Evolutionary conservation across 2,329 filamentous ascomycete genomes (phyloP).

Genomic region (Colletotrichum echinochloae): DNA sequence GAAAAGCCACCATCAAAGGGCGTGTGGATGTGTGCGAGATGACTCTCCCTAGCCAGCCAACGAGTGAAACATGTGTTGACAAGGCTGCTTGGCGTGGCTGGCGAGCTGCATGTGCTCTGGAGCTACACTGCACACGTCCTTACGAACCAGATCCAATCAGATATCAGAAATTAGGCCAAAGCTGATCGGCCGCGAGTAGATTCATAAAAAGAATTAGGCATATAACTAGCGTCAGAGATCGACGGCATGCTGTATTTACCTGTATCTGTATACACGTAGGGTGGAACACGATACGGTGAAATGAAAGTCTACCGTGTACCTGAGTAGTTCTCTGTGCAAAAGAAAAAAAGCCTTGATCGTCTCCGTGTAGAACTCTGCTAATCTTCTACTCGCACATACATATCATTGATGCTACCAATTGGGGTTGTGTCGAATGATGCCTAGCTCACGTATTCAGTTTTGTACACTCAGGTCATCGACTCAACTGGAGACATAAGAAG

Average conservation of each 20-base stretch:
- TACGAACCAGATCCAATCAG: background rate
- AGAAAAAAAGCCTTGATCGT: background rate
- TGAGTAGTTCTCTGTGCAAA: background rate
- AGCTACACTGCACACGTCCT: background rate
- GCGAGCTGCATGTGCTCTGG: slow-evolving; percentile 14
- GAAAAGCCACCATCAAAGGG: background rate
- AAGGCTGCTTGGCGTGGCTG: slow-evolving; percentile 9
- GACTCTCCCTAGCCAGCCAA: slow-evolving; percentile 14
- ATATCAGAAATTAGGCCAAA: background rate
- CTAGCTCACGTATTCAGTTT: background rate
- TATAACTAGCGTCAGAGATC: background rate
- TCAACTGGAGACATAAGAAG: background rate
- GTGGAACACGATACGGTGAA: background rate
- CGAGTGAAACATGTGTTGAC: slow-evolving; percentile 30
- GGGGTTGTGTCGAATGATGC: background rate
- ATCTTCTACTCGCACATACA: background rate
- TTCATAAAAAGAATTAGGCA: background rate
- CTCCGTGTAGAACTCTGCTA: background rate
- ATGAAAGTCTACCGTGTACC: background rate
- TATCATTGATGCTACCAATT: background rate
- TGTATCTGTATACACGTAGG: background rate
- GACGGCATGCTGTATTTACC: background rate
- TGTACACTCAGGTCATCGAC: background rate
- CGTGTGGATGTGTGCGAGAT: background rate
- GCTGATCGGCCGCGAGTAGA: background rate